A percentile compares a stretch with the other conserved stretches of the same genome.
Evolutionary conservation across 176 grass and related monocot species (phyloP).

Genomic region (Paspalum notatum): DNA sequence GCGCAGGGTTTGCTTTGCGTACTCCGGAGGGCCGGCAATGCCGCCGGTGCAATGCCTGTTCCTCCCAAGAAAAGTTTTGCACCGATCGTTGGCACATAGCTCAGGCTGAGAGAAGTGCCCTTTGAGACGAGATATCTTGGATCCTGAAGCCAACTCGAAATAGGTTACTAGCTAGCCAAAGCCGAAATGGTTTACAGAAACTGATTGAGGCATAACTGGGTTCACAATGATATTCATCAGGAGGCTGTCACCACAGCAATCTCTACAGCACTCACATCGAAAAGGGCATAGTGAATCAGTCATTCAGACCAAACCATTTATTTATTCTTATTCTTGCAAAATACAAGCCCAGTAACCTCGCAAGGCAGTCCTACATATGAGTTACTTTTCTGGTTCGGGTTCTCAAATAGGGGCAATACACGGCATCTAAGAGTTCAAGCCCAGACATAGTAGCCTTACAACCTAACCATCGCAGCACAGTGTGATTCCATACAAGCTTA

Average conservation of each 20-base stretch:
- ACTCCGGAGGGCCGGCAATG: constrained; percentile 18
- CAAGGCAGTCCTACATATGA: constrained; percentile 17
- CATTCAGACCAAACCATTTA: neutral
- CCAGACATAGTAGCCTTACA: constrained; percentile 16
- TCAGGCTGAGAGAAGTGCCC: no score
- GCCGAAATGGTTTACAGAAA: neutral
- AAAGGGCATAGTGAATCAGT: no score
- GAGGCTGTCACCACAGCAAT: neutral
- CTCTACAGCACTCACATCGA: neutral
- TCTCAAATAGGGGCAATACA: constrained; percentile 31
- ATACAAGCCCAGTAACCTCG: constrained; percentile 9
- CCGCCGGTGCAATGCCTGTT: neutral
- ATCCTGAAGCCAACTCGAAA: no score
- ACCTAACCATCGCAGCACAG: neutral
- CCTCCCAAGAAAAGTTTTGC: neutral
- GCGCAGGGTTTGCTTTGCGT: constrained; percentile 10
- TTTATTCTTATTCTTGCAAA: constrained; percentile 39
- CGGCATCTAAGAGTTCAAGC: neutral
- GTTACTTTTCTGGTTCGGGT: constrained; percentile 10
- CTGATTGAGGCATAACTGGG: neutral
- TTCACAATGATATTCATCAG: neutral
- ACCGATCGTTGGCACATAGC: neutral
- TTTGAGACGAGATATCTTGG: no score
- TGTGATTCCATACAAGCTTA: neutral
- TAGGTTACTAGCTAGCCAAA: neutral